Percentiles rank a stretch among this genome's conserved stretches.
phyloP scores from a whole-genome alignment of 129 eudicot species.

The Oenanthe sinensis region DNA sequence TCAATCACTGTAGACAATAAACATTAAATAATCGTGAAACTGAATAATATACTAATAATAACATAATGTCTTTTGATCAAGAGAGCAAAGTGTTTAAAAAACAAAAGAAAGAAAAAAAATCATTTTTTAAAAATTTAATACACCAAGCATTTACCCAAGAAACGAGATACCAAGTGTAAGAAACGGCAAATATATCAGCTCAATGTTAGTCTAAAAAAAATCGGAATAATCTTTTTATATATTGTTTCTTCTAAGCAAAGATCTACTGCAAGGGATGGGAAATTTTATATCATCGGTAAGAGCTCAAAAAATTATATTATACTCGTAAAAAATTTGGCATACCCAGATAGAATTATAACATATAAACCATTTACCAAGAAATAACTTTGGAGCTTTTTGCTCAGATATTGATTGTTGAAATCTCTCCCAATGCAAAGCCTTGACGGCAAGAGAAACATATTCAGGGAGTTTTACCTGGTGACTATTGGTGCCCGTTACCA shows the following conservation, averaged over 20 bases:
- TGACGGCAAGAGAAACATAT: neutral
- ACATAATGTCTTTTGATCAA: neutral
- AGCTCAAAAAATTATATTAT: neutral
- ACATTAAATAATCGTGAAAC: neutral
- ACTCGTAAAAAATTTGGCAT: neutral
- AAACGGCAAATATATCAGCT: neutral
- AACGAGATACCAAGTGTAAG: neutral
- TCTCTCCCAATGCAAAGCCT: neutral
- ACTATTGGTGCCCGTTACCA: slow-evolving; percentile 78
- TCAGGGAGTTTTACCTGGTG: slow-evolving; percentile 56
- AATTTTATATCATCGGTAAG: neutral
- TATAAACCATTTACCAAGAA: neutral
- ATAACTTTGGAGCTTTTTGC: neutral
- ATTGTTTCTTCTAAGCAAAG: neutral
- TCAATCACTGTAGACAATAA: neutral
- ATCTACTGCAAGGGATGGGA: neutral
- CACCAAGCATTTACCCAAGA: neutral
- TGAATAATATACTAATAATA: neutral
- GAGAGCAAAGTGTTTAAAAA: neutral
- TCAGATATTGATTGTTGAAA: neutral
- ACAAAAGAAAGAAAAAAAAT: neutral
- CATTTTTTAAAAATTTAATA: neutral
- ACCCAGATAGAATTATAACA: neutral
- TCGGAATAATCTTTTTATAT: neutral
- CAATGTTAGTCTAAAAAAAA: neutral